Evolutionary conservation across 768 basidiomycete species (phyloP).

Genomic region (Hemileccinum rubropunctum): DNA sequence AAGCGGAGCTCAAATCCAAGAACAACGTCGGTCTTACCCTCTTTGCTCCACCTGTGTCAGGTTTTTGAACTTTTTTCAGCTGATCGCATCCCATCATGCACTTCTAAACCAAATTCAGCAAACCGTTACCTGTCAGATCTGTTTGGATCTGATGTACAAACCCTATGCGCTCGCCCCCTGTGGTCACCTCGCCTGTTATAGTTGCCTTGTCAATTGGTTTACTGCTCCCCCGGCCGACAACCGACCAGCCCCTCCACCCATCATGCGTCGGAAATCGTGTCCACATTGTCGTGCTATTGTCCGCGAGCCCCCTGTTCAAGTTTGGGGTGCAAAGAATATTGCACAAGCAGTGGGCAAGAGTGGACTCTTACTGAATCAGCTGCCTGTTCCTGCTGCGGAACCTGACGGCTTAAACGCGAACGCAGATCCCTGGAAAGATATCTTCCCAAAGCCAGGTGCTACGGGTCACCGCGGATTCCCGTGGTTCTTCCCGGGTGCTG

Average conservation of each 20-base stretch:
- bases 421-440: constrained; percentile 64
- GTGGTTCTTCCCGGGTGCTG: constrained; percentile 23
- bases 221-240: constrained; percentile 40
- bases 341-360: constrained; percentile 50
- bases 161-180: constrained; percentile 76
- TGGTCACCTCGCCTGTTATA: constrained; percentile 69
- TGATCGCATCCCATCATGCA: constrained; percentile 51
- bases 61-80: constrained; percentile 29
- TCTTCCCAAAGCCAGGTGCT: constrained; percentile 42
- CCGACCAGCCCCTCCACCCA: constrained; percentile 22
- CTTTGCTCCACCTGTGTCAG: not conserved
- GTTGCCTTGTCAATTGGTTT: constrained; percentile 78
- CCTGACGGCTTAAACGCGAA: constrained; percentile 22
- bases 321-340: constrained; percentile 48
- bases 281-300: constrained; percentile 46
- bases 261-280: constrained; percentile 40
- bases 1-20: constrained; percentile 42
- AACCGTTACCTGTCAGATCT: constrained; percentile 74
- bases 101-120: constrained; percentile 56
- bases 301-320: constrained; percentile 43
- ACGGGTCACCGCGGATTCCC: constrained; percentile 14
- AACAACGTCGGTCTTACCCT: constrained; percentile 32
- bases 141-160: constrained; percentile 68
- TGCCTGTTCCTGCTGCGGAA: constrained; percentile 27
- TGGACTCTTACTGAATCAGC: constrained; percentile 38